Conservation (phyloP, 768 basidiomycete genomes). For the Russula ochroleuca region DNA sequence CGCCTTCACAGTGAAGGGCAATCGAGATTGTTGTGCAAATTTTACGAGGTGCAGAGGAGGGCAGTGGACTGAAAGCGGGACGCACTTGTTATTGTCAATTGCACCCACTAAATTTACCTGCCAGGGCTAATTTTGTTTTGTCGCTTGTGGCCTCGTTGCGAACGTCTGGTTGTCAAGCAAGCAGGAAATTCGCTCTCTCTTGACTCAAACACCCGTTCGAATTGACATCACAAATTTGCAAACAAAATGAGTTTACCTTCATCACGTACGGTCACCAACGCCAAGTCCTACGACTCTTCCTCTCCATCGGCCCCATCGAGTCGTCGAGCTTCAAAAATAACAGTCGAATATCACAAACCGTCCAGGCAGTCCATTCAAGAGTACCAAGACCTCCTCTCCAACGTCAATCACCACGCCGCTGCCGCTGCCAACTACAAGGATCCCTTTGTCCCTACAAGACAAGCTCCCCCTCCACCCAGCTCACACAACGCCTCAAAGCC, state of each 20-base stretch:
- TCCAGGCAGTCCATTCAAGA: slow-evolving; percentile 73
- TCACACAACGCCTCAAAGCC: slow-evolving; percentile 25
- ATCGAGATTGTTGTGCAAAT: slow-evolving; percentile 4
- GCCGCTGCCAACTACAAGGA: slow-evolving; percentile 43
- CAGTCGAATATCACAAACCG: slow-evolving; percentile 73
- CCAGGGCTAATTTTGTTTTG: slow-evolving; percentile 1
- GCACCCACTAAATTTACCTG: background rate
- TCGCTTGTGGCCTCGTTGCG: slow-evolving; percentile 21
- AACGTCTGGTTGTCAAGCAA: slow-evolving; percentile 16
- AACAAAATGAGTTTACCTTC: slow-evolving; percentile 24
- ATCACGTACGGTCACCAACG: slow-evolving; percentile 26
- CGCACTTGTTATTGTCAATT: slow-evolving; percentile 1
- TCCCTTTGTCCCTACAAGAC: slow-evolving; percentile 44
- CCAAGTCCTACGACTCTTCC: slow-evolving; percentile 25
- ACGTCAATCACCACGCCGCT: slow-evolving; percentile 53
- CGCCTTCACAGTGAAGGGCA: background rate
- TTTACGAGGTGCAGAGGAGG: background rate
- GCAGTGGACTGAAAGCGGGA: background rate
- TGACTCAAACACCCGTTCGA: background rate
- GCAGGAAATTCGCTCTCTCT: background rate
- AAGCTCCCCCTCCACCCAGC: slow-evolving; percentile 44
- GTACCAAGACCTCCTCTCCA: slow-evolving; percentile 66
- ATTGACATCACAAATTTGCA: slow-evolving; percentile 9
- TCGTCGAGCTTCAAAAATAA: slow-evolving; percentile 32
- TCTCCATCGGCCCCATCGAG: slow-evolving; percentile 17